These are phyloP conservation scores for Thalassiosira allenii DNA, from an alignment of 352 stramenopile species.

Conservation along the genomic window DNA sequence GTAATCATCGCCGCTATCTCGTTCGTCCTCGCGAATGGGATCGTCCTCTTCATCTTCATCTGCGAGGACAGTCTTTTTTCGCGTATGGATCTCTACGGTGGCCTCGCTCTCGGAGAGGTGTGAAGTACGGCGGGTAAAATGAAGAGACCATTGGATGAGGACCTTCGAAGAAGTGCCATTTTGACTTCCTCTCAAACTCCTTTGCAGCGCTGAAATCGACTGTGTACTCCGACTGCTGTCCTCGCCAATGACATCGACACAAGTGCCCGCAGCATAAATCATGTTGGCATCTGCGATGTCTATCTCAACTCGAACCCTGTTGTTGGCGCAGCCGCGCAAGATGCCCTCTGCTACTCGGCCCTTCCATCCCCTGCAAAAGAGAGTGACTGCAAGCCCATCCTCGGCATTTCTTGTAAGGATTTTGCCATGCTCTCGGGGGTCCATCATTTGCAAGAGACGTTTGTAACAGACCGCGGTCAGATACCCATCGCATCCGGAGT, in stretches of 20 bases:
- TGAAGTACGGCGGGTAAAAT: not conserved
- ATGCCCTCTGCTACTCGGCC: conserved; percentile 3
- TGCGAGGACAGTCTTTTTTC: not conserved
- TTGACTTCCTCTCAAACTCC: not conserved
- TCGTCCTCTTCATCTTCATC: not conserved
- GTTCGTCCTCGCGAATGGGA: not conserved
- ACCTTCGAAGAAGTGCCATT: not conserved
- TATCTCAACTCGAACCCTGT: not conserved
- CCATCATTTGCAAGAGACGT: conserved; percentile 15
- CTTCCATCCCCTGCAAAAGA: conserved; percentile 14
- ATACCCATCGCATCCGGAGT: conserved; percentile 27
- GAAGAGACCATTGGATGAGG: not conserved
- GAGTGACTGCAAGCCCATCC: not conserved
- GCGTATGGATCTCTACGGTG: not conserved
- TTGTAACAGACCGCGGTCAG: not conserved
- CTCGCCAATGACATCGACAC: not conserved
- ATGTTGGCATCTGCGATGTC: not conserved
- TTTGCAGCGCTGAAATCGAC: not conserved
- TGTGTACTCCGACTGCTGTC: not conserved
- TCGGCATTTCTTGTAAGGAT: not conserved
- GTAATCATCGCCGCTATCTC: not conserved
- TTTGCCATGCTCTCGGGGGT: conserved; percentile 16
- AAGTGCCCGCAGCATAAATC: conserved; percentile 1
- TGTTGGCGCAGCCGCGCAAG: not conserved
- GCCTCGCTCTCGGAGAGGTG: not conserved